Evolutionary conservation across 2,329 filamentous ascomycete genomes (phyloP).

Genomic region (Pseudogymnoascus pannorum): DNA sequence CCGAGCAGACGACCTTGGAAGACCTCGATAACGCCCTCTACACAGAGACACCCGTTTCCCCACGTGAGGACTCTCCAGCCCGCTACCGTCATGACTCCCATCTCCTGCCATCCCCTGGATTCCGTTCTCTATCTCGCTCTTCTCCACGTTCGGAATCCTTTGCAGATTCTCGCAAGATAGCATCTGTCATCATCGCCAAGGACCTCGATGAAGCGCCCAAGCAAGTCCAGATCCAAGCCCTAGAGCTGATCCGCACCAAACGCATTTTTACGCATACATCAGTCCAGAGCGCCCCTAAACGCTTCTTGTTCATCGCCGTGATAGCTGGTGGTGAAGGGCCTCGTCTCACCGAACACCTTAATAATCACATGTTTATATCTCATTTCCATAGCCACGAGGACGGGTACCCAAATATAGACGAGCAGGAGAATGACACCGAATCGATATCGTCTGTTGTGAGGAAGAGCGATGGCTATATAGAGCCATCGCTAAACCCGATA

Average conservation of each 20-base stretch:
- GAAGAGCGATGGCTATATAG: slow-evolving; percentile 18
- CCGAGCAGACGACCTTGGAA: slow-evolving; percentile 65
- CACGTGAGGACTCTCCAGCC: slow-evolving; percentile 22
- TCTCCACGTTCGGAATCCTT: slow-evolving; percentile 29
- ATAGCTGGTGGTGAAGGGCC: slow-evolving; percentile 45
- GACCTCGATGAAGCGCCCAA: slow-evolving; percentile 68
- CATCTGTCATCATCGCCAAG: slow-evolving; percentile 75
- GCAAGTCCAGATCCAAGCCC: slow-evolving; percentile 72
- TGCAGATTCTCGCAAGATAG: slow-evolving; percentile 50
- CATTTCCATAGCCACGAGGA: slow-evolving; percentile 71
- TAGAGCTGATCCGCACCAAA: slow-evolving; percentile 70
- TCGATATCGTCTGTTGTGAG: slow-evolving; percentile 28
- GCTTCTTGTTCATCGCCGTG: slow-evolving; percentile 76
- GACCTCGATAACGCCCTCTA: slow-evolving; percentile 71
- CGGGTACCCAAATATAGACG: slow-evolving; percentile 65
- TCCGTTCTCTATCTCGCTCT: slow-evolving; percentile 24
- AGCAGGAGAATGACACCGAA: slow-evolving; percentile 23
- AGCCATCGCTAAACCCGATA: slow-evolving; percentile 17
- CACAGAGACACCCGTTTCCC: slow-evolving; percentile 24
- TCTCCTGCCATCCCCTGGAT: slow-evolving; percentile 24
- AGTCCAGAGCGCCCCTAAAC: slow-evolving; percentile 65
- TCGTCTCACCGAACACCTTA: slow-evolving; percentile 52
- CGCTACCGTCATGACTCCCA: slow-evolving; percentile 27
- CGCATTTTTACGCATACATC: slow-evolving; percentile 70
- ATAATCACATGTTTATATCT: slow-evolving; percentile 80